Evolutionary conservation across 345 rosid species (phyloP), one percentile per base, ranked within the genome.

Genomic region (Barbarea vulgaris): DNA sequence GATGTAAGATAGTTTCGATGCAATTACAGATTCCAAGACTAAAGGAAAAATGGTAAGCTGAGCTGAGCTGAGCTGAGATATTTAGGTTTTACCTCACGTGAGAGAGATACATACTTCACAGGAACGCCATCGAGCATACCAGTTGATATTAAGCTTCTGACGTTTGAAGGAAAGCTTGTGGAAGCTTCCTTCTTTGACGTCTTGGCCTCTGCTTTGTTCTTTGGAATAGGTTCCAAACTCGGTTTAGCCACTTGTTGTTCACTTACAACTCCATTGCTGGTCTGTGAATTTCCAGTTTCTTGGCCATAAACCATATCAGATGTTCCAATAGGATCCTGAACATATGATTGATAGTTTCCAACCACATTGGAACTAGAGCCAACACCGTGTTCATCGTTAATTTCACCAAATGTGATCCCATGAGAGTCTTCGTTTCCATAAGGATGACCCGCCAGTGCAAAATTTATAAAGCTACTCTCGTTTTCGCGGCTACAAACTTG

Each of bases 91-190:
- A 91, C 98, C 96, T 93, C 90, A 33, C 89, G 86, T 15, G 96
- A 85, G 81, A 86, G 70, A 36, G 97, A 71, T 68, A 89, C 78
- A 41, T 93, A 93, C 84, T 89, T 93, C 74, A 91, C 94, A 28
- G 96, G 94, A 52, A 91, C 90, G 5, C 96, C 93, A 69, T 93
- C 97, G 4, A 91, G 97, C 94, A 88, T 91, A 69, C 96, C 97
- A 18, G 98, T 93, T 50, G 94, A 88, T 80, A 94, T 85, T 83
- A 91, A 83, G 80, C 96, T 91, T 80, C 95, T 89, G 28, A 94
- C 96, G 53, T 91, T 94, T 41, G 97, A 89, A 73, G 98, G 98
- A 73, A 94, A 94, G 85, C 91, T 87, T 54, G 93, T 89, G 50
- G 90, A 90, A 58, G 95, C 90, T 75, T 91, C 96, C 73, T 88